phyloP scores from a whole-genome alignment of 1,139 yeast species.

The Suhomyces chickasaworum region DNA sequence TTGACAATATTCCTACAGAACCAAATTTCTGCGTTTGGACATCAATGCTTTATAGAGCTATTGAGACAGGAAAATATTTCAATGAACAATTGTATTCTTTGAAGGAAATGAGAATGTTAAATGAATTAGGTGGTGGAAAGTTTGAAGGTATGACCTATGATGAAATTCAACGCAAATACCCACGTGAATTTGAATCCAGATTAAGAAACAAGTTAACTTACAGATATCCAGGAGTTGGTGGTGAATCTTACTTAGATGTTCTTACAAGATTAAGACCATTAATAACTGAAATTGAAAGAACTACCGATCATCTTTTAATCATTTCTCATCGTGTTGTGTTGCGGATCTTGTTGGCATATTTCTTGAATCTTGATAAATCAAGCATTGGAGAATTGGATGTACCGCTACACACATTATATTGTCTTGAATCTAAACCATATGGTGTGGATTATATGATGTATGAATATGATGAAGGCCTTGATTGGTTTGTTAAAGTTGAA shows the following conservation, averaged over 20 bases:
- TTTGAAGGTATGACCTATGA: slow-evolving; percentile 64
- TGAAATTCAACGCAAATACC: slow-evolving; percentile 70
- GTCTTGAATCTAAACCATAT: slow-evolving; percentile 89
- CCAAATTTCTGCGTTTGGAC: slow-evolving; percentile 92
- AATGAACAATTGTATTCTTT: slow-evolving; percentile 73
- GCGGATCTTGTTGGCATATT: slow-evolving; percentile 83
- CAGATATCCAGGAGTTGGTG: slow-evolving; percentile 96
- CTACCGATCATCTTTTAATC: slow-evolving; percentile 81
- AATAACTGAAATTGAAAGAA: slow-evolving; percentile 89
- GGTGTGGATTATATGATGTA: slow-evolving; percentile 92
- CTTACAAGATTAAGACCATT: slow-evolving; percentile 86
- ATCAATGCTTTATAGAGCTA: slow-evolving; percentile 76
- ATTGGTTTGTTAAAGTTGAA: slow-evolving; percentile 77
- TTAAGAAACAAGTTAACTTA: slow-evolving; percentile 75
- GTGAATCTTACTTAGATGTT: slow-evolving; percentile 92
- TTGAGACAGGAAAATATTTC: slow-evolving; percentile 77
- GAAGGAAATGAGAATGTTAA: slow-evolving; percentile 90
- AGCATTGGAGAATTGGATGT: slow-evolving; percentile 89
- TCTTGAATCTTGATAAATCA: slow-evolving; percentile 79
- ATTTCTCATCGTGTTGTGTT: slow-evolving; percentile 91
- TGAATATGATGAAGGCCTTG: slow-evolving; percentile 76
- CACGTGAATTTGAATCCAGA: slow-evolving; percentile 78
- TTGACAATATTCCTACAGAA: slow-evolving; percentile 50
- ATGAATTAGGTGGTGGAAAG: slow-evolving; percentile 90
- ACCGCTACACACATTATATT: slow-evolving; percentile 86